Evolutionary conservation across 305 asterid genomes (phyloP), one percentile per base, ranked within the genome.

Genomic region (Ilex paraguariensis): DNA sequence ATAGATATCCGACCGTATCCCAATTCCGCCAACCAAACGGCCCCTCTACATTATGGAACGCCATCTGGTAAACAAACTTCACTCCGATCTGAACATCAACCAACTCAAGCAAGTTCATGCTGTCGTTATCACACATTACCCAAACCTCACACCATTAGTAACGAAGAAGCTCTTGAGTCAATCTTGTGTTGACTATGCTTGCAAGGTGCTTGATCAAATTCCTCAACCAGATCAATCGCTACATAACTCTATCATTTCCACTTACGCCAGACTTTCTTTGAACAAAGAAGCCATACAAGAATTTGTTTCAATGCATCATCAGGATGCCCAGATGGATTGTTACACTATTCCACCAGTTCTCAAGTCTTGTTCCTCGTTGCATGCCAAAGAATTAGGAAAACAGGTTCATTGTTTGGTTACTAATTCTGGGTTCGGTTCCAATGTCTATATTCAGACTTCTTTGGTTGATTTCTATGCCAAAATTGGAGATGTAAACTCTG

Each of bases 391-490:
- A 3, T 13, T 46, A 11, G 52, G 52, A 46, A 13, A 46, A 13
- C 52, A 46, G 57, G 1, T 54, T 28, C 57, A 54, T 54, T 54
- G 57, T 54, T 15, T 54, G 30, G 57, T 17, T 8, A 28, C n/a
- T 5, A n/a, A 54, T 15, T 54, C 10, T 6, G 57, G 57, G 57
- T 54, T 54, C 5, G 57, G 31, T 5, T 54, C 30, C 11, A 28
- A 54, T 17, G 57, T 54, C 31, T 15, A 7, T 54, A 8, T 54
- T 15, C 57, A 54, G n/a, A 54, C 30, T 0, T 4, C 31, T 15
- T 54, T 54, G 57, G 31, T 54, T n/a, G 57, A 54, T 54, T 54
- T 54, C 11, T 54, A 54, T 54, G 28, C 57, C n/a, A 54, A 54
- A 54, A 17, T 54, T 54, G 57, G 57, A 13, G 31, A 54, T 5